A percentile compares a stretch with the other conserved stretches of the same genome.
These are phyloP conservation scores for Termitomyces sp. DNA, from an alignment of 768 basidiomycete genomes.

Conservation along the genomic window DNA sequence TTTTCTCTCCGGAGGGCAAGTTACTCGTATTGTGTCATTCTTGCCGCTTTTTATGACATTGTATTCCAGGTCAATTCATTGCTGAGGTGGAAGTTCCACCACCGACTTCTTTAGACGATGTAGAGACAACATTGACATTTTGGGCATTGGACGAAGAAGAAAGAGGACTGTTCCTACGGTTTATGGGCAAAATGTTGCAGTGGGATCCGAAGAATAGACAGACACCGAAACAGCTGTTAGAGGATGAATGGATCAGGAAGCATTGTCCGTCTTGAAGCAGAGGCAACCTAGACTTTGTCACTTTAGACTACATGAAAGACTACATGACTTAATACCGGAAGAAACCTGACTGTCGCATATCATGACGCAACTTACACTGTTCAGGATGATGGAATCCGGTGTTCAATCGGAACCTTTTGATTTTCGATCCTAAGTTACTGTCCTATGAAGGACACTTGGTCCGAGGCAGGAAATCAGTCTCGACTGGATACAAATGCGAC, in stretches of 20 bases:
- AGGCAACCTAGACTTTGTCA: not conserved
- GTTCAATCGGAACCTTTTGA: too few species aligned
- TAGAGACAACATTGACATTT: not conserved
- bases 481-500: too few species aligned
- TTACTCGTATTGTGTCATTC: not conserved
- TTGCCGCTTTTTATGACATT: not conserved
- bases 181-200: conserved; percentile 7
- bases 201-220: conserved; percentile 6
- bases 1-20: not conserved
- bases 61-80: not conserved
- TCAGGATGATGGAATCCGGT: too few species aligned
- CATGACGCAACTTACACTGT: not conserved
- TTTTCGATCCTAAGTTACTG: too few species aligned
- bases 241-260: not conserved
- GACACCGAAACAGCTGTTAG: not conserved
- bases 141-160: not conserved
- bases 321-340: not conserved
- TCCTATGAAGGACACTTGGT: not conserved
- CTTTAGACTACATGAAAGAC: not conserved
- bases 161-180: not conserved
- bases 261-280: not conserved
- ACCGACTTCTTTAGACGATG: not conserved
- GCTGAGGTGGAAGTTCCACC: not conserved
- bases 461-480: not conserved
- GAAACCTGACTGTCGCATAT: not conserved